Conservation (phyloP, 495 filamentous ascomycete species). For the Penicillium salamii region DNA sequence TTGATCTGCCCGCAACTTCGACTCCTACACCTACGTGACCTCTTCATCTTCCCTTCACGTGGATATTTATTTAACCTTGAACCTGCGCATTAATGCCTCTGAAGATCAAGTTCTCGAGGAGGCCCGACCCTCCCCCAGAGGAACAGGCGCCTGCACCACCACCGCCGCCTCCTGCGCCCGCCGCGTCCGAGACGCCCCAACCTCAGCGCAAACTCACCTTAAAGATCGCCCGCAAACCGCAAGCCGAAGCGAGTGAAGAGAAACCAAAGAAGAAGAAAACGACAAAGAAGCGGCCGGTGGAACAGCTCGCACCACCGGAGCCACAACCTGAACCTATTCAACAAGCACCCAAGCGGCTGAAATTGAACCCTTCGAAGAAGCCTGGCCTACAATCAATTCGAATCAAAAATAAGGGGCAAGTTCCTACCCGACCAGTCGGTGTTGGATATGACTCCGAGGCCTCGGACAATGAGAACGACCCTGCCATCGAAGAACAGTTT, state of each 20-base stretch:
- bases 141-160: slow-evolving; percentile 29
- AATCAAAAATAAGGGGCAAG: slow-evolving; percentile 59
- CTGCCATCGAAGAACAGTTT: slow-evolving; percentile 81
- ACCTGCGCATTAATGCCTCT: no score
- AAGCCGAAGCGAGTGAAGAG: slow-evolving; percentile 26
- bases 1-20: slow-evolving; percentile 2
- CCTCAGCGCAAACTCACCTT: slow-evolving; percentile 48
- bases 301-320: slow-evolving; percentile 18
- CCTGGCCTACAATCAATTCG: slow-evolving; percentile 46
- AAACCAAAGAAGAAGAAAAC: slow-evolving; percentile 48
- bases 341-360: slow-evolving; percentile 42
- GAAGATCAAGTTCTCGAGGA: slow-evolving; percentile 52
- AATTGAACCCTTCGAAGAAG: slow-evolving; percentile 43
- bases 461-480: slow-evolving; percentile 83
- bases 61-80: no score
- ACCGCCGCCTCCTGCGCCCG: slow-evolving; percentile 25
- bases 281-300: slow-evolving; percentile 42
- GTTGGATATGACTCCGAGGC: slow-evolving; percentile 98
- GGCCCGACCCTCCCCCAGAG: slow-evolving; percentile 27
- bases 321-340: slow-evolving; percentile 24
- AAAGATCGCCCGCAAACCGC: slow-evolving; percentile 45
- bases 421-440: slow-evolving; percentile 62
- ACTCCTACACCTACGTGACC: background rate
- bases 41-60: background rate
- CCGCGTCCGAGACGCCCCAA: slow-evolving; percentile 31